Base-by-base conservation (phyloP, 345 rosid species). In the Lumnitzera racemosa region DNA sequence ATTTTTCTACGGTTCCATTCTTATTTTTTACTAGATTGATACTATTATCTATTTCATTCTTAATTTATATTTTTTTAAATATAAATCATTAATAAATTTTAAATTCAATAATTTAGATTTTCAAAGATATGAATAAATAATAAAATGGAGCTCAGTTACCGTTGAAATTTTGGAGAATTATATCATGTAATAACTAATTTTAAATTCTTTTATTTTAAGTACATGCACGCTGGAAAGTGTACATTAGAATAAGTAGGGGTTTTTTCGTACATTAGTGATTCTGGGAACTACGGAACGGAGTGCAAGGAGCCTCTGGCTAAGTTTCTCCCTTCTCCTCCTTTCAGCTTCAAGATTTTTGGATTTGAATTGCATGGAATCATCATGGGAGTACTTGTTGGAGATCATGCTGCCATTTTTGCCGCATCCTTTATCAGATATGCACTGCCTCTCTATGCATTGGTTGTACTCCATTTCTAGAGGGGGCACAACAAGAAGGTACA, bases 331-430 rank as follows among this genome's bases (percentile, higher is more conserved):
- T 71, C 99, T 74, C 48, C 74, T 75, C 65, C 99, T 79, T 81
- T 94, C 97, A 0, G 96, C 90, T 5, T 71, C 48, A 41, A 94
- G 97, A 66, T 94, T 88, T 78, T 79, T 80, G 24, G 95, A 90
- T 70, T 74, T 88, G 79, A 27, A 87, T 24, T 27, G 63, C 13
- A 47, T 20, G 8, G 68, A 76, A 10, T 75, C 84, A 27, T 69
- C 58, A 2, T 63, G 67, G 57, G 14, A 24, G 12, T 20, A 60
- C 63, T 72, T 73, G 41, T 50, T 65, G 41, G 64, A 46, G 12
- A 63, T 74, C 59, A 70, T 64, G 62, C 77, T 76, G 57, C 71
- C 74, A 36, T 36, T 7, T 57, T 57, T 24, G 41, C 53, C 15
- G 24, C 47, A 11, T 3, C 56, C 56, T 4, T 57, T 65, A n/a